These are phyloP conservation scores for Salix purpurea DNA, from an alignment of 345 rosid species.

Conservation along the genomic window DNA sequence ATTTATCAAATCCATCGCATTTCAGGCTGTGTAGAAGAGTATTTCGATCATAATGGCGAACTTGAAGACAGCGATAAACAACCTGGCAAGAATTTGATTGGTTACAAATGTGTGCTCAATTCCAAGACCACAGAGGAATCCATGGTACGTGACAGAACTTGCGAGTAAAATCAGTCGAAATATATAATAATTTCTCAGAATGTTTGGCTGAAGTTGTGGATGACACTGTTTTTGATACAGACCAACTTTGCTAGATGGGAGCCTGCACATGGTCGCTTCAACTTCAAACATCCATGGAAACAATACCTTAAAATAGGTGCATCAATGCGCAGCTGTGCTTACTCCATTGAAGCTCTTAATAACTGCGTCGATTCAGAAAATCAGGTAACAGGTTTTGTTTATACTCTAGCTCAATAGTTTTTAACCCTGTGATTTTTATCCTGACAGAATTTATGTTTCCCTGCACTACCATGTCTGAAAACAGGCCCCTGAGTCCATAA, in stretches of 20 bases:
- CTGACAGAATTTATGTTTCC: background rate
- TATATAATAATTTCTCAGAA: background rate
- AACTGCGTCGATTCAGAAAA: slow-evolving; percentile 31
- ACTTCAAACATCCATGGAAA: slow-evolving; percentile 51
- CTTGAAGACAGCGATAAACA: slow-evolving; percentile 8
- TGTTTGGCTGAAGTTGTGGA: background rate
- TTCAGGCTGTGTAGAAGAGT: slow-evolving; percentile 40
- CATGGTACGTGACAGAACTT: slow-evolving; percentile 26
- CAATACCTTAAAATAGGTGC: slow-evolving; percentile 47
- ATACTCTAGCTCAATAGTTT: background rate
- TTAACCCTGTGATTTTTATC: background rate
- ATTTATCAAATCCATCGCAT: background rate
- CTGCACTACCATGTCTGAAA: background rate
- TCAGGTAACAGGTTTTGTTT: slow-evolving; percentile 17
- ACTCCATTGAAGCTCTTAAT: slow-evolving; percentile 37
- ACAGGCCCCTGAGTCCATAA: slow-evolving; percentile 36
- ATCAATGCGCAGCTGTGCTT: slow-evolving; percentile 36
- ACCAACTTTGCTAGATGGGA: slow-evolving; percentile 50
- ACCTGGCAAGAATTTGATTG: slow-evolving; percentile 23
- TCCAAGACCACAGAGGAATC: slow-evolving; percentile 49
- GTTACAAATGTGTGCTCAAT: slow-evolving; percentile 40
- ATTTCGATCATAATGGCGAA: slow-evolving; percentile 21
- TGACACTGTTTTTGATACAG: slow-evolving; percentile 10
- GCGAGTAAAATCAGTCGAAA: background rate
- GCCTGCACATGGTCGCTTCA: slow-evolving; percentile 51